Evolutionary conservation across 2,329 filamentous ascomycete genomes (phyloP).

Genomic region (Penicillium hesseltinei): DNA sequence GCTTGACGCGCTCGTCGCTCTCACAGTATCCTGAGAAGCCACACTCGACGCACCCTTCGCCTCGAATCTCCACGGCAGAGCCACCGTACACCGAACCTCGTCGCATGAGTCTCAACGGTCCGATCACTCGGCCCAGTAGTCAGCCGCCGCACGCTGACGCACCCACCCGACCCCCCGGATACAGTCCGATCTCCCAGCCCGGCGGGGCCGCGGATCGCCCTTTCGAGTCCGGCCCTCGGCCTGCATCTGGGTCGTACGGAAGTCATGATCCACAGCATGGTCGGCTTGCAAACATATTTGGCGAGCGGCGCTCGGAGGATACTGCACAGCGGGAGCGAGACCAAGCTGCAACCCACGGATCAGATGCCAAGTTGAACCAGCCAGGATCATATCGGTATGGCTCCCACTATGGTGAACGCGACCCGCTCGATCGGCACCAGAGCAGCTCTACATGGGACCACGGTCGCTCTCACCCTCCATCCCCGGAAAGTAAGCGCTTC

Average conservation of each 20-base stretch:
- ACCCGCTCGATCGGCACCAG: conserved; percentile 30
- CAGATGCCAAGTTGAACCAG: conserved; percentile 30
- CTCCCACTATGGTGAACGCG: conserved; percentile 35
- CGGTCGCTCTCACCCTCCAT: conserved; percentile 37
- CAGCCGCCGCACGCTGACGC: conserved; percentile 41
- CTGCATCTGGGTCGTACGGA: conserved; percentile 29
- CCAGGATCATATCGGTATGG: conserved; percentile 30
- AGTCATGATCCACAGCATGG: conserved; percentile 32
- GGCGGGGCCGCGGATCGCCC: conserved; percentile 25
- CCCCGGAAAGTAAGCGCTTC: conserved; percentile 40
- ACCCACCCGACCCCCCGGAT: conserved; percentile 33
- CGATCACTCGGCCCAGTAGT: conserved; percentile 44
- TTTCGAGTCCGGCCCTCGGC: conserved; percentile 26
- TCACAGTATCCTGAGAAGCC: conserved; percentile 39
- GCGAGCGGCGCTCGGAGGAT: conserved; percentile 39
- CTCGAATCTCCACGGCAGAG: conserved; percentile 36
- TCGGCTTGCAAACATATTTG: conserved; percentile 35
- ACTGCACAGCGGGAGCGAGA: conserved; percentile 37
- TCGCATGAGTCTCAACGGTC: conserved; percentile 46
- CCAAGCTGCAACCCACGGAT: conserved; percentile 28
- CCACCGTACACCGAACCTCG: conserved; percentile 35
- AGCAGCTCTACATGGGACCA: conserved; percentile 36
- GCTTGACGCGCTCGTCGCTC: conserved; percentile 29
- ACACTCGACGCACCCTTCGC: conserved; percentile 35
- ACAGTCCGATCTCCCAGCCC: conserved; percentile 36